Percentiles rank a stretch among this genome's conserved stretches.
phyloP scores from a whole-genome alignment of 306 rosid species.

The Psophocarpus tetragonolobus region DNA sequence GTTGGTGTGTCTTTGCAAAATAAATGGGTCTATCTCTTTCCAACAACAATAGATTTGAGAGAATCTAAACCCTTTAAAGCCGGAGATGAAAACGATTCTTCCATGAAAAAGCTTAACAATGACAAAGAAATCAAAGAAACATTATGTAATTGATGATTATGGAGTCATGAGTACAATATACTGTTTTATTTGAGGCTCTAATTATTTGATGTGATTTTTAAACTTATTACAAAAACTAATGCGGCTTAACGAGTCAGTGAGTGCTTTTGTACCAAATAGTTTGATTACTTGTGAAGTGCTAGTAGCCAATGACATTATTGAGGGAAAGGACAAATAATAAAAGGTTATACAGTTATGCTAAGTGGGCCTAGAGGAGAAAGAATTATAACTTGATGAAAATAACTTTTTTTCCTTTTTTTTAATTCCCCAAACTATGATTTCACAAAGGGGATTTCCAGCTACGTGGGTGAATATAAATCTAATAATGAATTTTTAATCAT shows the following conservation, averaged over 20 bases:
- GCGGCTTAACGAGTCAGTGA: not conserved
- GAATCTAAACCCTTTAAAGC: not conserved
- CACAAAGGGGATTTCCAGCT: not conserved
- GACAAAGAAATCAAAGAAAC: not conserved
- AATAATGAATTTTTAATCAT: not conserved
- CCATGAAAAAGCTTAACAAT: not conserved
- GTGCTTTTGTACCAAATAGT: not conserved
- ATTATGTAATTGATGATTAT: not conserved
- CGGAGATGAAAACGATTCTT: not conserved
- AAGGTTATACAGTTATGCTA: not conserved
- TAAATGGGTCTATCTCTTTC: not conserved
- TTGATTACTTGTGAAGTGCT: not conserved
- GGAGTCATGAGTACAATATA: not conserved
- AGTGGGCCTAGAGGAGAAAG: not conserved
- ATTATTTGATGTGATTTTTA: not conserved
- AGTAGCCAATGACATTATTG: not conserved
- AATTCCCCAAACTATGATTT: not conserved
- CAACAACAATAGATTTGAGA: not conserved
- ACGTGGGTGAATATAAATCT: not conserved
- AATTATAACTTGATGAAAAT: not conserved
- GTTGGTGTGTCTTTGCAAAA: not conserved
- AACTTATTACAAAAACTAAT: not conserved
- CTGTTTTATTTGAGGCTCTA: not conserved
- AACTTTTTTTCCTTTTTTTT: not conserved
- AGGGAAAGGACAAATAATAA: not conserved